These are phyloP conservation scores for Backusella tuberculispora DNA, from an alignment of 192 early-diverging fungal species.

Conservation along the genomic window DNA sequence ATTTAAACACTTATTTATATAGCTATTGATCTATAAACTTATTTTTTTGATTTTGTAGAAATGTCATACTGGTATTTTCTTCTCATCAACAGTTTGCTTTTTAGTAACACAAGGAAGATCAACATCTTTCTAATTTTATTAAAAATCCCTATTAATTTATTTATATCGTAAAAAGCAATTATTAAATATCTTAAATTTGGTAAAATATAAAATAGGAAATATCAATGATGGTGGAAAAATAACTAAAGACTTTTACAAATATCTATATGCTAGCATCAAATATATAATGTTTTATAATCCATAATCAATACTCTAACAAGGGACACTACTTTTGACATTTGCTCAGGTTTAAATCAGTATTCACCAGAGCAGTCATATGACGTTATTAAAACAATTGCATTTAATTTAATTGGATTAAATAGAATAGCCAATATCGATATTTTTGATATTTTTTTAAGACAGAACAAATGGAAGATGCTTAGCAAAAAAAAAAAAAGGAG, in stretches of 20 bases:
- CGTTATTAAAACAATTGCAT: neutral
- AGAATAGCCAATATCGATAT: neutral
- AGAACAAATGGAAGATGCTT: neutral
- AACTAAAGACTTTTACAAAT: neutral
- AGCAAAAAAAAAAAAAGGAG: neutral
- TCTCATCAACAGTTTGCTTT: no score
- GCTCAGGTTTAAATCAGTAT: neutral
- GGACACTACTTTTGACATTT: neutral
- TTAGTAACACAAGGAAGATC: neutral
- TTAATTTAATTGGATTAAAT: neutral
- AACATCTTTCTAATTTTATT: neutral
- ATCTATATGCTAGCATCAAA: neutral
- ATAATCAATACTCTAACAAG: neutral
- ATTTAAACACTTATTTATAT: no score
- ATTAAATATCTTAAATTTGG: neutral
- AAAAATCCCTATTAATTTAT: neutral
- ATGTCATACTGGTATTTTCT: no score
- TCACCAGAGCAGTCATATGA: neutral
- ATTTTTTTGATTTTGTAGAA: no score
- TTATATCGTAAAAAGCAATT: neutral
- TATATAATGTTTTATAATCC: neutral
- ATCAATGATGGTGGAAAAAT: neutral
- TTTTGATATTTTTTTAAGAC: slow-evolving; percentile 6
- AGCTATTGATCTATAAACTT: no score
- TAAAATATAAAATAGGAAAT: neutral